Percentiles rank a stretch among this genome's conserved stretches.
These are phyloP conservation scores for Pseudocercospora crystallina DNA, from an alignment of 2,329 filamentous ascomycete genomes.

Conservation along the genomic window DNA sequence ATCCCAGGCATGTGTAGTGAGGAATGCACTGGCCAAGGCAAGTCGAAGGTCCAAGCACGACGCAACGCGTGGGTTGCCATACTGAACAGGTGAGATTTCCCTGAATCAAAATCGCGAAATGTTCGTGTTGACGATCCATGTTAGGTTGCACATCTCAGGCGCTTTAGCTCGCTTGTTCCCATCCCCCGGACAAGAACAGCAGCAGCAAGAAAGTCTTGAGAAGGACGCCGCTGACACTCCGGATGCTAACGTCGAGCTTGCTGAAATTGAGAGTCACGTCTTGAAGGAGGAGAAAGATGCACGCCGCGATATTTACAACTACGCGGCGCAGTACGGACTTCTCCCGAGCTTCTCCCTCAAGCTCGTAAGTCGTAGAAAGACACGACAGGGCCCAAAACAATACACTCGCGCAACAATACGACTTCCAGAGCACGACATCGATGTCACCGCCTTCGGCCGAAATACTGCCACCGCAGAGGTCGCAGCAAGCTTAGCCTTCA, in stretches of 20 bases:
- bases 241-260: constrained; percentile 9
- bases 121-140: too few relatives aligned
- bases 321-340: constrained; percentile 41
- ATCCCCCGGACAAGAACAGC: constrained; percentile 2
- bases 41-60: constrained; percentile 3
- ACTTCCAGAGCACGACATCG: constrained; percentile 39
- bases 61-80: constrained; percentile 12
- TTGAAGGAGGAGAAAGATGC: constrained; percentile 28
- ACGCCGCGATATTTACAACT: constrained; percentile 41
- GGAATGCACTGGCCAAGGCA: not conserved
- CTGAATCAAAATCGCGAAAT: too few relatives aligned
- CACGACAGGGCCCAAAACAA: not conserved
- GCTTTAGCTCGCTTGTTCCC: constrained; percentile 9
- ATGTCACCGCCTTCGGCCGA: constrained; percentile 31
- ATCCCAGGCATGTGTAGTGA: constrained; percentile 10
- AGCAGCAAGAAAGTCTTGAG: constrained; percentile 3
- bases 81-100: not conserved
- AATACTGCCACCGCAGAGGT: constrained; percentile 35
- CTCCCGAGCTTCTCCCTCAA: constrained; percentile 31
- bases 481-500: constrained; percentile 41
- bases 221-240: not conserved
- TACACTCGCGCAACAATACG: constrained; percentile 26
- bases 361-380: not conserved
- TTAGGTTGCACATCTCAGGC: constrained; percentile 1
- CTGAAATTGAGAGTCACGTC: constrained; percentile 18